These are phyloP conservation scores for Mortierella sp. DNA, from an alignment of 371 early-diverging fungal species.

Conservation along the genomic window DNA sequence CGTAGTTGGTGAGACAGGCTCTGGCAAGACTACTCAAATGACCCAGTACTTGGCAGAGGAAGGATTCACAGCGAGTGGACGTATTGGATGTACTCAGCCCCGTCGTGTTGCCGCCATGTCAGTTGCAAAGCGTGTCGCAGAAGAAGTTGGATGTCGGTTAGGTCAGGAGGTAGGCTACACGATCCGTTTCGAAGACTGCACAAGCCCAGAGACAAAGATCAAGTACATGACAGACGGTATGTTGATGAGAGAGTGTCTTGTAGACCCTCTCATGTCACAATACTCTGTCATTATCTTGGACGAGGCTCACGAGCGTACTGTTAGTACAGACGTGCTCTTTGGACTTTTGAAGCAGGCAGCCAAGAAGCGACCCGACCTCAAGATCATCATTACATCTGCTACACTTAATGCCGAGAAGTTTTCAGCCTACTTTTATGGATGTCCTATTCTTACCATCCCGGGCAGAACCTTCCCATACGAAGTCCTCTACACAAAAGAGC, in stretches of 20 bases:
- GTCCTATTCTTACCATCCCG: constrained; percentile 97
- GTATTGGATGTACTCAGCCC: constrained; percentile 99
- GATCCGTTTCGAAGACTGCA: constrained; percentile 98
- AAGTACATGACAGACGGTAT: constrained; percentile 99
- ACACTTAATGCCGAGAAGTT: constrained; percentile 96
- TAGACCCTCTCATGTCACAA: constrained; percentile 84
- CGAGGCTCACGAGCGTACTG: constrained; percentile 99
- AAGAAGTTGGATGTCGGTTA: constrained; percentile 95
- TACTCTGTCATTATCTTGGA: constrained; percentile 98
- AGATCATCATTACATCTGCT: constrained; percentile 96
- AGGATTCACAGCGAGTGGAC: constrained; percentile 83
- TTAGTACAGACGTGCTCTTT: constrained; percentile 97
- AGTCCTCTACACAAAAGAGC: constrained; percentile 93
- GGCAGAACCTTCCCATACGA: constrained; percentile 97
- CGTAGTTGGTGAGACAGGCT: constrained; percentile 98
- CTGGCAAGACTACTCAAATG: constrained; percentile 99
- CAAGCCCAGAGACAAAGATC: constrained; percentile 91
- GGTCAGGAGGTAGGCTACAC: constrained; percentile 98
- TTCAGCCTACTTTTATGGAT: constrained; percentile 65
- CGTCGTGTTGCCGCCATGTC: constrained; percentile 99
- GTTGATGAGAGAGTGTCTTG: constrained; percentile 95
- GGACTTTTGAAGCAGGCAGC: constrained; percentile 93
- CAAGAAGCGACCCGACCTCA: constrained; percentile 87
- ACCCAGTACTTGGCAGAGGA: constrained; percentile 98
- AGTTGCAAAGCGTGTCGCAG: constrained; percentile 98